Evolutionary conservation across 352 stramenopile species (phyloP).

Genomic region (Globisporangium orthogonon): DNA sequence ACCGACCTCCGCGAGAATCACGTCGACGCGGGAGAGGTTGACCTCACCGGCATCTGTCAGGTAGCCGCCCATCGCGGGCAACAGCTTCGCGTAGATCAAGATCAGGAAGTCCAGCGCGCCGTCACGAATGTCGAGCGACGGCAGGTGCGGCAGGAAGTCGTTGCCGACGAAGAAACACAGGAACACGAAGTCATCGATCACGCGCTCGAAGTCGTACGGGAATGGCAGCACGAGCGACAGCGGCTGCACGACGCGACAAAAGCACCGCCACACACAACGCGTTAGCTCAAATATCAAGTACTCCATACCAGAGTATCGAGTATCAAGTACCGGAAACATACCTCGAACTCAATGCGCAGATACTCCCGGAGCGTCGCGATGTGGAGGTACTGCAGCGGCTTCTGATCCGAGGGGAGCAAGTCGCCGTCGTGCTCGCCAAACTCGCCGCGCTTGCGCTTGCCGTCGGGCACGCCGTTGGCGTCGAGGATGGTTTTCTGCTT

Average conservation of each 20-base stretch:
- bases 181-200: conserved; percentile 90
- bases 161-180: too few species aligned
- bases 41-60: conserved; percentile 94
- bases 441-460: conserved; percentile 75
- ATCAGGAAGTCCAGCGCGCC: conserved; percentile 97
- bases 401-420: conserved; percentile 80
- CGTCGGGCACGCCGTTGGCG: conserved; percentile 56
- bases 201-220: conserved; percentile 94
- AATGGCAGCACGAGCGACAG: conserved; percentile 84
- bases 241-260: conserved; percentile 19
- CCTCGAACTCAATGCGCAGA: conserved; percentile 90
- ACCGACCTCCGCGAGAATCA: conserved; percentile 95
- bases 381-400: conserved; percentile 91
- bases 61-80: conserved; percentile 87
- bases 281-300: too few species aligned
- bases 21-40: conserved; percentile 92
- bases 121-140: conserved; percentile 4
- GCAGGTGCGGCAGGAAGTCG: too few species aligned
- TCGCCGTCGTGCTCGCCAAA: conserved; percentile 80
- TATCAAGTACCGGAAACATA: conserved; percentile 5
- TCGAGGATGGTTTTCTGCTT: conserved; percentile 65
- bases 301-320: too few species aligned
- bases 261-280: not conserved
- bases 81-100: conserved; percentile 91
- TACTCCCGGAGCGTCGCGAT: conserved; percentile 94